phyloP scores from a whole-genome alignment of 495 filamentous ascomycete species.

The Penicillium ochrochloron region DNA sequence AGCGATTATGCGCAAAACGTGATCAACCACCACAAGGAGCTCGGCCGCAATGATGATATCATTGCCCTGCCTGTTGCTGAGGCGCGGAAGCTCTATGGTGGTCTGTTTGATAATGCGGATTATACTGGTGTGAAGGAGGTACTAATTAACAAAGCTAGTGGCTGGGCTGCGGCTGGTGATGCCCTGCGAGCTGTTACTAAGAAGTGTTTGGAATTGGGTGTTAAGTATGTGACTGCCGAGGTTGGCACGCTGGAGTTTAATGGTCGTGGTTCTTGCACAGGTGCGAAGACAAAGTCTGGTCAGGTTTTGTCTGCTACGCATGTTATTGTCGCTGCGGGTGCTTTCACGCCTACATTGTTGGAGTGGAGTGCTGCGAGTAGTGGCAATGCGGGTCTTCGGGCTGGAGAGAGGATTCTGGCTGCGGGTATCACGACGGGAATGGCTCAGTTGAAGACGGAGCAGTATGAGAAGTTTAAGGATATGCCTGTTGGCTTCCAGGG shows the following conservation, averaged over 20 bases:
- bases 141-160: constrained; percentile 57
- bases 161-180: constrained; percentile 65
- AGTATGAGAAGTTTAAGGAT: constrained; percentile 36
- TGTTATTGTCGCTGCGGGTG: constrained; percentile 60
- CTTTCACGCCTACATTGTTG: constrained; percentile 63
- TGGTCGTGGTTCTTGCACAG: constrained; percentile 46
- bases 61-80: constrained; percentile 48
- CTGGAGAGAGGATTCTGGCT: constrained; percentile 57
- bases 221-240: constrained; percentile 54
- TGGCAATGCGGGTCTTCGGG: constrained; percentile 48
- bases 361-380: constrained; percentile 53
- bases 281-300: constrained; percentile 51
- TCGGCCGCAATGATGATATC: constrained; percentile 47
- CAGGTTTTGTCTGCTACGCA: constrained; percentile 45
- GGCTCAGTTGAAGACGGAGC: constrained; percentile 36
- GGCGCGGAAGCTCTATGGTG: constrained; percentile 48
- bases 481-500: constrained; percentile 47
- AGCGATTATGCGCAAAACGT: constrained; percentile 52
- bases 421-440: constrained; percentile 59
- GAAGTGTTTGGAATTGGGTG: constrained; percentile 53
- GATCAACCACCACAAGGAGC: constrained; percentile 53
- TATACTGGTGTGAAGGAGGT: constrained; percentile 55
- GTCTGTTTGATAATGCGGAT: constrained; percentile 58
- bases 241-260: constrained; percentile 50
- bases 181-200: constrained; percentile 52